Evolutionary conservation across 768 basidiomycete genomes (phyloP).

Genomic region (Kwoniella sp.): DNA sequence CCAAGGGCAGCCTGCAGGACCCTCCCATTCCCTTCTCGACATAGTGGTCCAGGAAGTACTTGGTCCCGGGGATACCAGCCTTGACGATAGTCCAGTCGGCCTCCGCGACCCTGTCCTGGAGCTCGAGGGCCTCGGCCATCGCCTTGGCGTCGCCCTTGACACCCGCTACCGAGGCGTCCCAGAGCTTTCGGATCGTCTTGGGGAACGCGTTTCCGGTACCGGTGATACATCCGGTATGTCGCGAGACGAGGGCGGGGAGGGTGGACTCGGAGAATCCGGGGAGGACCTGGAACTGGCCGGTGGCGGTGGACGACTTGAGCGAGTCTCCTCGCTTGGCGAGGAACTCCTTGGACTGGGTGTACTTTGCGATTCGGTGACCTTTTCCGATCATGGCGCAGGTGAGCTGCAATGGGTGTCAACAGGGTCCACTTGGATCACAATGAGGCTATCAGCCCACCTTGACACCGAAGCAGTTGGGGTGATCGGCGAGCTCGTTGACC

Average conservation of each 20-base stretch:
- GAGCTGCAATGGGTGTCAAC: slow-evolving; percentile 56
- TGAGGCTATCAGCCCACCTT: too few relatives aligned
- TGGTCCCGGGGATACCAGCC: slow-evolving; percentile 49
- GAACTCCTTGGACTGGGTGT: slow-evolving; percentile 51
- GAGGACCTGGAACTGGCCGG: slow-evolving; percentile 55
- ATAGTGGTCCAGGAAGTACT: slow-evolving; percentile 49
- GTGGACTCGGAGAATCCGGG: slow-evolving; percentile 71
- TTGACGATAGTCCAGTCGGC: slow-evolving; percentile 51
- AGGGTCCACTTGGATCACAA: too few relatives aligned
- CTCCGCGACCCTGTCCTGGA: slow-evolving; percentile 50
- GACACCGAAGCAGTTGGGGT: slow-evolving; percentile 79
- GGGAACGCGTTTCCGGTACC: slow-evolving; percentile 53
- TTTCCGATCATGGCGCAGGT: slow-evolving; percentile 84
- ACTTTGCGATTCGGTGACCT: slow-evolving; percentile 66
- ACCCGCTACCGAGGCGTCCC: slow-evolving; percentile 44
- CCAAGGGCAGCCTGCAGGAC: slow-evolving; percentile 44
- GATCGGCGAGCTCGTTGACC: slow-evolving; percentile 63
- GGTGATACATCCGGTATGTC: slow-evolving; percentile 64
- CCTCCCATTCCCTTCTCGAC: slow-evolving; percentile 49
- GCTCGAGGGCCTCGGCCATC: slow-evolving; percentile 43
- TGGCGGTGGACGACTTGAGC: slow-evolving; percentile 55
- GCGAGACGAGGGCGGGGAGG: slow-evolving; percentile 59
- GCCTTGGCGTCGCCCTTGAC: slow-evolving; percentile 44
- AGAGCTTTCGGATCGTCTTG: slow-evolving; percentile 52
- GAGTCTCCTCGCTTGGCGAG: slow-evolving; percentile 34